A percentile compares a stretch with the other conserved stretches of the same genome.
Conservation (phyloP, 1,284 basidiomycete species). For the Ganoderma sp. region DNA sequence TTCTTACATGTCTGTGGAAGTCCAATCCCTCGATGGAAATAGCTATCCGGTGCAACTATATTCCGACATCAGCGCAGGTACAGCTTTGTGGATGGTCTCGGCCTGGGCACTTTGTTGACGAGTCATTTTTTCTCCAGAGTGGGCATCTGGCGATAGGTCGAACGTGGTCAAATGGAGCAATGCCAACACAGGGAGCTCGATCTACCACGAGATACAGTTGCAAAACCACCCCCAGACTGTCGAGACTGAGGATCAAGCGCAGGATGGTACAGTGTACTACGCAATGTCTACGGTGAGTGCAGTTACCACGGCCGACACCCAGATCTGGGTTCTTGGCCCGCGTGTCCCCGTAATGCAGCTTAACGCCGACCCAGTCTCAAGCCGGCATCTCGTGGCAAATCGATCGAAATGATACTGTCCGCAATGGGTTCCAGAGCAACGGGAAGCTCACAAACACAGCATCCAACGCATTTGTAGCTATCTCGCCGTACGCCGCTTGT, state of each 20-base stretch:
- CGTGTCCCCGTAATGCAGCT: neutral
- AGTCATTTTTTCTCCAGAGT: conserved; percentile 20
- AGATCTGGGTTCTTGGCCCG: neutral
- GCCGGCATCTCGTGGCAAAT: conserved; percentile 30
- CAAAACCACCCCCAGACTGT: conserved; percentile 23
- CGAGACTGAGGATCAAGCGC: conserved; percentile 32
- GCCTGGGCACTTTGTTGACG: neutral
- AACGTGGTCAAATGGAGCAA: conserved; percentile 28
- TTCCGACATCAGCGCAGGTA: conserved; percentile 44
- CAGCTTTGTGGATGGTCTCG: neutral
- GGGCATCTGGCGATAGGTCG: conserved; percentile 29
- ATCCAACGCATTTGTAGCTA: conserved; percentile 24
- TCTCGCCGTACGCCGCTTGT: conserved; percentile 21
- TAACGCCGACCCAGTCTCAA: conserved; percentile 11
- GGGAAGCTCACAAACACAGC: conserved; percentile 26
- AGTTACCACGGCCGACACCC: neutral
- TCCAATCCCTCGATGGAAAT: conserved; percentile 38
- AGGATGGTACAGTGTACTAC: conserved; percentile 34
- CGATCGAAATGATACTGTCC: conserved; percentile 12
- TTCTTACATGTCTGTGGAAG: conserved; percentile 42
- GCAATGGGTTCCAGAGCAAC: conserved; percentile 23
- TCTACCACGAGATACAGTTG: conserved; percentile 31
- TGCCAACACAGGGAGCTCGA: conserved; percentile 12
- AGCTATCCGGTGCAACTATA: conserved; percentile 43
- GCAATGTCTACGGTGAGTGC: conserved; percentile 30